Conservation (phyloP, 2,329 filamentous ascomycete genomes). For the Sclerotinia glacialis region DNA sequence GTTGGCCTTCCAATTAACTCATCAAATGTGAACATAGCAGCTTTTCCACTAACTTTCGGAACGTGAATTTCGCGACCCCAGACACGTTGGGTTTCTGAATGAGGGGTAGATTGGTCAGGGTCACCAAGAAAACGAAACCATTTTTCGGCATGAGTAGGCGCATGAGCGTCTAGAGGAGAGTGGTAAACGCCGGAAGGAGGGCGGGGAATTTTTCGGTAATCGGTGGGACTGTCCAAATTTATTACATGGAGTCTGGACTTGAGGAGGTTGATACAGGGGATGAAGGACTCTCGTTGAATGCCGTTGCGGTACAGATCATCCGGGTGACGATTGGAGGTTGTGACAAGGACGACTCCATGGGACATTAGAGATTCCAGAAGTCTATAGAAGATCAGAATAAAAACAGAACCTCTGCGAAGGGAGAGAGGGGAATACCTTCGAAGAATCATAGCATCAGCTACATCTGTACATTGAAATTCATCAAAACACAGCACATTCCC, state of each 20-base stretch:
- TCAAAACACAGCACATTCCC: slow-evolving; percentile 93
- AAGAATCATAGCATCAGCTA: slow-evolving; percentile 97
- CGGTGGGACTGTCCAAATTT: slow-evolving; percentile 90
- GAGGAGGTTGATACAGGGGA: slow-evolving; percentile 91
- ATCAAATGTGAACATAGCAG: slow-evolving; percentile 88
- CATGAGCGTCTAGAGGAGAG: slow-evolving; percentile 75
- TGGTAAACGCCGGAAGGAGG: slow-evolving; percentile 94
- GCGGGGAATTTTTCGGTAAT: slow-evolving; percentile 95
- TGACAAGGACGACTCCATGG: slow-evolving; percentile 93
- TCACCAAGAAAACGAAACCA: slow-evolving; percentile 97
- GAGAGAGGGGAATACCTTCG: slow-evolving; percentile 53
- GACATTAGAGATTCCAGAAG: slow-evolving; percentile 90
- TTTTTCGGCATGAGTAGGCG: slow-evolving; percentile 78
- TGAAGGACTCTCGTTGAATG: slow-evolving; percentile 90
- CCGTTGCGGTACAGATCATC: slow-evolving; percentile 97
- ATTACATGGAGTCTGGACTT: slow-evolving; percentile 82
- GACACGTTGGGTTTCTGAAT: slow-evolving; percentile 74
- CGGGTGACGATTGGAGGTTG: slow-evolving; percentile 94
- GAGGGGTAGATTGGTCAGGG: slow-evolving; percentile 62
- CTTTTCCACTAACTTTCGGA: slow-evolving; percentile 80
- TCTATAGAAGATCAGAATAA: slow-evolving; percentile 41
- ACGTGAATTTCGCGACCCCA: slow-evolving; percentile 92
- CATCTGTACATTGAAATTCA: slow-evolving; percentile 98
- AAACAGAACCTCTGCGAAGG: background rate
- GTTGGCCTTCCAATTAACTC: slow-evolving; percentile 87